Evolutionary conservation across 371 early-diverging fungal species (phyloP).

Genomic region (Lichtheimia corymbifera): DNA sequence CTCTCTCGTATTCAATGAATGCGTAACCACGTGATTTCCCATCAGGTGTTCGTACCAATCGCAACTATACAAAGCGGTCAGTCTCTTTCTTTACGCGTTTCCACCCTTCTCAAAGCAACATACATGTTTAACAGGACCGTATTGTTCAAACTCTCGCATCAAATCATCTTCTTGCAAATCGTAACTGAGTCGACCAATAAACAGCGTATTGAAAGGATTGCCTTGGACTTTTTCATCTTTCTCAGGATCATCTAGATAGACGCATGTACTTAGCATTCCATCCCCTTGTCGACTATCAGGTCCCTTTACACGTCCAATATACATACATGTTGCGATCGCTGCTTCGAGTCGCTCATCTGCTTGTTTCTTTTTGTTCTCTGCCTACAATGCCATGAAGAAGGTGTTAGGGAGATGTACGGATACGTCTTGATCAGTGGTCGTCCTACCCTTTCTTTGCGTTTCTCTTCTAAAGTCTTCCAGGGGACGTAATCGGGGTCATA

Average conservation of each 20-base stretch:
- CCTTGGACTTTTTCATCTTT: constrained; percentile 69
- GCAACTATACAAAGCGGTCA: constrained; percentile 51
- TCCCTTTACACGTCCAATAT: neutral
- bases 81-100: neutral
- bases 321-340: constrained; percentile 58
- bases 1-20: constrained; percentile 93
- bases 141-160: constrained; percentile 78
- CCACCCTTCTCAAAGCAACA: constrained; percentile 11
- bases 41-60: constrained; percentile 67
- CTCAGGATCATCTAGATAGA: constrained; percentile 66
- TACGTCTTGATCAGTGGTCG: neutral
- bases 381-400: constrained; percentile 36
- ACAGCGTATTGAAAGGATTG: constrained; percentile 93
- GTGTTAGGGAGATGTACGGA: neutral
- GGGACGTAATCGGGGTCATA: constrained; percentile 81
- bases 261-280: too few species aligned
- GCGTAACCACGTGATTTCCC: constrained; percentile 90
- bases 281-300: neutral
- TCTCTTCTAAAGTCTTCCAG: constrained; percentile 69
- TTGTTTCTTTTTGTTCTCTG: constrained; percentile 52
- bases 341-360: constrained; percentile 60
- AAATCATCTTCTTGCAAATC: constrained; percentile 83
- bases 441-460: constrained; percentile 68
- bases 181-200: constrained; percentile 86
- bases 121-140: constrained; percentile 83